Conservation (phyloP, 352 stramenopile genomes). For the Phytophthora pistaciae region DNA sequence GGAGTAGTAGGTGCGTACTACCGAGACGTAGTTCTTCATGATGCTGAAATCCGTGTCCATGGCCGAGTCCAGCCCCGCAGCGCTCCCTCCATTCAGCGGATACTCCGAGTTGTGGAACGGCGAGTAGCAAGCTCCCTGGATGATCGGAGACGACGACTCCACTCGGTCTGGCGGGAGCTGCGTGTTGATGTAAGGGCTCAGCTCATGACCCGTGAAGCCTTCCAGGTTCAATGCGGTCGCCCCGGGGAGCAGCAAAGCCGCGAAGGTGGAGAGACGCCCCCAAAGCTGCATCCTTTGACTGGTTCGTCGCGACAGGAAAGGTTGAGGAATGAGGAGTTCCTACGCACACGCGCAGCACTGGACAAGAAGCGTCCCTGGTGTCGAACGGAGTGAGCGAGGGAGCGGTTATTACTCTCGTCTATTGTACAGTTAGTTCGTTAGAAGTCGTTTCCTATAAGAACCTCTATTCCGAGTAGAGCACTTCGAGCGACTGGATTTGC, state of each 20-base stretch:
- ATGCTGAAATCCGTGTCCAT: slow-evolving; percentile 77
- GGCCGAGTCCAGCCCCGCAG: slow-evolving; percentile 46
- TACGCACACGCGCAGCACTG: neutral
- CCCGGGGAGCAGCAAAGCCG: slow-evolving; percentile 16
- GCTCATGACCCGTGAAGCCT: slow-evolving; percentile 28
- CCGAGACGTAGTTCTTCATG: slow-evolving; percentile 68
- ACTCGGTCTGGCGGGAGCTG: slow-evolving; percentile 5
- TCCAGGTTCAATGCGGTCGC: slow-evolving; percentile 28
- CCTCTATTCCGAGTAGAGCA: slow-evolving; percentile 48
- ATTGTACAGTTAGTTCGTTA: slow-evolving; percentile 21
- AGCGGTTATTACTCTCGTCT: slow-evolving; percentile 24
- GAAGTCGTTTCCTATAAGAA: slow-evolving; percentile 20
- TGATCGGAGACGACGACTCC: slow-evolving; percentile 26
- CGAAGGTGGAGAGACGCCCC: slow-evolving; percentile 8
- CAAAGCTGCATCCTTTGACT: slow-evolving; percentile 27
- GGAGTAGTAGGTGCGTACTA: slow-evolving; percentile 85
- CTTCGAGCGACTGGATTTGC: slow-evolving; percentile 42
- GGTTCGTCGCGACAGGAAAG: slow-evolving; percentile 2
- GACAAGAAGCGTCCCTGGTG: slow-evolving; percentile 3
- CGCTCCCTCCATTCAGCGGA: slow-evolving; percentile 50
- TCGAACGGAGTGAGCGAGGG: neutral
- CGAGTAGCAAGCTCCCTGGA: slow-evolving; percentile 73
- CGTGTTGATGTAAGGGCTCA: slow-evolving; percentile 19
- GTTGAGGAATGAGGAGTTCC: slow-evolving; percentile 20
- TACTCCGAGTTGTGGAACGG: slow-evolving; percentile 83